Percentiles rank a stretch among this genome's conserved stretches.
These are phyloP conservation scores for Athelia sp. DNA, from an alignment of 1,284 basidiomycete genomes.

Conservation along the genomic window DNA sequence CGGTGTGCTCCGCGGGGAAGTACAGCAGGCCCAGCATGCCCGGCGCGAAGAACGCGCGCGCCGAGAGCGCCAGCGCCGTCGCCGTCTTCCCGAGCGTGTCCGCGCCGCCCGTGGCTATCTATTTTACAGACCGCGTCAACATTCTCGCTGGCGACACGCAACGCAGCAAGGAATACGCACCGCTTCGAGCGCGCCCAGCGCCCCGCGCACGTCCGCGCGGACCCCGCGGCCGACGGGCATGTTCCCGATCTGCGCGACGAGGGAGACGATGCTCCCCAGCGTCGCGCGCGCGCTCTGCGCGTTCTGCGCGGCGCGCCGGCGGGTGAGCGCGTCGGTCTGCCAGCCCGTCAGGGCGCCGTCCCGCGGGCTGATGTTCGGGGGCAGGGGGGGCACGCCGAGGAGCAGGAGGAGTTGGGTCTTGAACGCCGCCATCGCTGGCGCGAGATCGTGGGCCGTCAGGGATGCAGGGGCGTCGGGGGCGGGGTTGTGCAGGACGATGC, in stretches of 20 bases:
- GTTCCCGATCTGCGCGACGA: constrained; percentile 81
- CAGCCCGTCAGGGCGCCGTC: constrained; percentile 49
- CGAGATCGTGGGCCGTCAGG: constrained; percentile 41
- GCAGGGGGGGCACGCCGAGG: constrained; percentile 78
- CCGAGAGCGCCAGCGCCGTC: constrained; percentile 68
- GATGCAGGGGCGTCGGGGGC: constrained; percentile 19
- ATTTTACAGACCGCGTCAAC: too few relatives aligned
- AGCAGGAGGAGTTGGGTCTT: constrained; percentile 70
- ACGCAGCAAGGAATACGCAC: too few relatives aligned
- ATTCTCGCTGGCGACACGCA: too few relatives aligned
- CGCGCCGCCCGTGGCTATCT: too few relatives aligned
- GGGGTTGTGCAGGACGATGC: constrained; percentile 79
- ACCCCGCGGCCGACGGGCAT: constrained; percentile 87
- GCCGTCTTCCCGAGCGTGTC: constrained; percentile 58
- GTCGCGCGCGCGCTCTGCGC: constrained; percentile 66
- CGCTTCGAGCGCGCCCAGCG: constrained; percentile 67
- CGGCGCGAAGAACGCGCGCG: constrained; percentile 94
- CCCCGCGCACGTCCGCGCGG: constrained; percentile 61
- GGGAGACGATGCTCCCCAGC: constrained; percentile 72
- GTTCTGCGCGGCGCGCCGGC: constrained; percentile 72
- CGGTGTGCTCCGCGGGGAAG: constrained; percentile 94
- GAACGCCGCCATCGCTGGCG: constrained; percentile 67
- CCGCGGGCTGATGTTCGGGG: constrained; percentile 31
- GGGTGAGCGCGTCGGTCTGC: constrained; percentile 77
- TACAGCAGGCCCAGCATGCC: constrained; percentile 95